Base-by-base conservation (phyloP, 148 eudicot genomes). In the Tetragonia tetragonoides region DNA sequence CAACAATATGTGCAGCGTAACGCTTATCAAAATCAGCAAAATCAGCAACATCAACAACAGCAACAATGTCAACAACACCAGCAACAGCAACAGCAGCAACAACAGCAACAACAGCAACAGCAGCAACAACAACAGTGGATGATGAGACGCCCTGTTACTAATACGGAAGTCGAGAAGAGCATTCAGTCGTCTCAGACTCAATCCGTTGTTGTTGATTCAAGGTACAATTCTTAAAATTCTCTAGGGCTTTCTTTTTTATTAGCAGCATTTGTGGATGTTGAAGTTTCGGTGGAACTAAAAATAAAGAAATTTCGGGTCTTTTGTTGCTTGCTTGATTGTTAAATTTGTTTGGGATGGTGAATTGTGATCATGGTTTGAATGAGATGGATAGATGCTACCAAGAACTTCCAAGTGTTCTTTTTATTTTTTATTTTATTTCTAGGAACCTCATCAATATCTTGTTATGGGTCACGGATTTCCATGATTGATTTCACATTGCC, bases 1-100 rank as follows among this genome's bases (percentile, higher is more conserved):
- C 81, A 72, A 7, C 88, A 89, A 77, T 82, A 85, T 41, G 78
- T 74, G 73, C 89, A 86, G 77, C 85, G 88, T 60, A 70, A 83
- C 72, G 76, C 79, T 17, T 28, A 62, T 81, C 90, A 83, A 73
- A 81, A 82, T 79, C 73, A 49, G 56, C 56, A 34, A 57, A n/a
- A 37, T 17, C 10, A 14, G 3, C 61, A 38, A 34, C 75, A 87
- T 47, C 81, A 74, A 62, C 89, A 65, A 6, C 69, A 62, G 14
- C 81, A 78, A 39, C 51, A 44, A 24, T 68, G 60, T 10, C 73
- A 78, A 9, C 85, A 82, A 71, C 73, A 78, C 6, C 87, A 76
- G 15, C 74, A 28, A 15, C 14, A 70, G 1, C 41, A 18, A 3
- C 73, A 47, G 18, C 72, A 76, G 3, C 68, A 64, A 0, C 81